phyloP scores from a whole-genome alignment of 148 eudicot genomes.

The Nepenthes mirabilis region DNA sequence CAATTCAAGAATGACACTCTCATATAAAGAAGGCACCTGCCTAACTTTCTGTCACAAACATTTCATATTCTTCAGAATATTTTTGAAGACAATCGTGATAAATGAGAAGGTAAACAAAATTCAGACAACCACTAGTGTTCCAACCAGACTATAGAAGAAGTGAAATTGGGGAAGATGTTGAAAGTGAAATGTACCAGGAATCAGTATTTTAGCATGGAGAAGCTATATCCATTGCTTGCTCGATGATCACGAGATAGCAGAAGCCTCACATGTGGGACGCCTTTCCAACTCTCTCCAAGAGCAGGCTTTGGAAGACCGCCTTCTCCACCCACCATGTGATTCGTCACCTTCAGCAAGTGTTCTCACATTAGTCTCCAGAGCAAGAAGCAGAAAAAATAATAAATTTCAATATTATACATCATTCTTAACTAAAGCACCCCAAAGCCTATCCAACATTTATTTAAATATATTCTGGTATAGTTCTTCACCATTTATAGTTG shows the following conservation, averaged over 20 bases:
- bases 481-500: no score
- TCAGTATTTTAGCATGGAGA: constrained; percentile 59
- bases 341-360: constrained; percentile 44
- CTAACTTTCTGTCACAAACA: no score
- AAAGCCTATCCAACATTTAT: background rate
- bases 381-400: background rate
- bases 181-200: constrained; percentile 22
- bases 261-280: constrained; percentile 64
- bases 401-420: background rate
- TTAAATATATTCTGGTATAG: no score
- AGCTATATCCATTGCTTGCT: constrained; percentile 27
- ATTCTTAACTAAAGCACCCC: background rate
- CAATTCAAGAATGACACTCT: no score
- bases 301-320: constrained; percentile 76
- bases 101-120: no score
- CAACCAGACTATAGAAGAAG: no score
- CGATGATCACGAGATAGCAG: constrained; percentile 41
- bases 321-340: constrained; percentile 92
- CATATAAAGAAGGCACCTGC: no score
- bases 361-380: background rate
- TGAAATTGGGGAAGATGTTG: no score
- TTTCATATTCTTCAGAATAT: no score
- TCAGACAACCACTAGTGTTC: no score
- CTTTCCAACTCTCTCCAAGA: constrained; percentile 96
- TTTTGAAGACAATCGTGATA: no score